These are phyloP conservation scores for Fusarium marasasianum DNA, from an alignment of 2,329 filamentous ascomycete genomes.

Conservation along the genomic window DNA sequence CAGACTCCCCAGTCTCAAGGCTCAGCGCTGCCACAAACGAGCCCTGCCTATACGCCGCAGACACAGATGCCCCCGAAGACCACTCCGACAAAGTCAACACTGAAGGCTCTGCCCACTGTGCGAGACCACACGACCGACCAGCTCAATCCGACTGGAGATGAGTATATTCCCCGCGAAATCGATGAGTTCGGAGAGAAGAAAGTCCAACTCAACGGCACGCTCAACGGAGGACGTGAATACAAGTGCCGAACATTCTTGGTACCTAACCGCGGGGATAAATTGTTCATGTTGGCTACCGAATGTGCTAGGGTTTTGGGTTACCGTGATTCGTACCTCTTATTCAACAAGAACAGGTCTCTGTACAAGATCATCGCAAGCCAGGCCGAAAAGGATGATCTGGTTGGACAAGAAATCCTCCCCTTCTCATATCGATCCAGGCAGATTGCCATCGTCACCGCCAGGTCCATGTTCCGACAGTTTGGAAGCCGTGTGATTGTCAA, in stretches of 20 bases:
- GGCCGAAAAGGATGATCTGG: slow-evolving; percentile 94
- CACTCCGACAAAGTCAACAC: slow-evolving; percentile 81
- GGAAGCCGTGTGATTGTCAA: slow-evolving; percentile 92
- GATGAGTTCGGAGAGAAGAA: slow-evolving; percentile 96
- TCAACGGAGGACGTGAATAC: slow-evolving; percentile 85
- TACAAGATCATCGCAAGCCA: slow-evolving; percentile 98
- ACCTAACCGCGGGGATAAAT: slow-evolving; percentile 87
- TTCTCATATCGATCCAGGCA: slow-evolving; percentile 99
- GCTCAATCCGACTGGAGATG: slow-evolving; percentile 86
- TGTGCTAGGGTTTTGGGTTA: slow-evolving; percentile 94
- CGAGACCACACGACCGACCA: slow-evolving; percentile 98
- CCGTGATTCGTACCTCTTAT: slow-evolving; percentile 95
- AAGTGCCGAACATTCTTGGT: slow-evolving; percentile 94
- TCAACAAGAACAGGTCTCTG: slow-evolving; percentile 97
- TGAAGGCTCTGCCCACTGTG: slow-evolving; percentile 95
- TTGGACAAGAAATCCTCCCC: slow-evolving; percentile 91
- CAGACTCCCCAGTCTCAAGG: slow-evolving; percentile 65
- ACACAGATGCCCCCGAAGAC: slow-evolving; percentile 75
- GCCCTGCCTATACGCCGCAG: slow-evolving; percentile 52
- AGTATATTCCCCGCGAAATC: slow-evolving; percentile 92
- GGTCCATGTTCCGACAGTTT: slow-evolving; percentile 99
- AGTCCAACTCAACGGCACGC: slow-evolving; percentile 83
- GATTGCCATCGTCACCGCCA: slow-evolving; percentile 96
- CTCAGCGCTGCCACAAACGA: slow-evolving; percentile 56
- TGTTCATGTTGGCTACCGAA: slow-evolving; percentile 99